A percentile compares a stretch with the other conserved stretches of the same genome.
phyloP scores from a whole-genome alignment of 73 alveolate genomes.

The Diophrys appendiculata region DNA sequence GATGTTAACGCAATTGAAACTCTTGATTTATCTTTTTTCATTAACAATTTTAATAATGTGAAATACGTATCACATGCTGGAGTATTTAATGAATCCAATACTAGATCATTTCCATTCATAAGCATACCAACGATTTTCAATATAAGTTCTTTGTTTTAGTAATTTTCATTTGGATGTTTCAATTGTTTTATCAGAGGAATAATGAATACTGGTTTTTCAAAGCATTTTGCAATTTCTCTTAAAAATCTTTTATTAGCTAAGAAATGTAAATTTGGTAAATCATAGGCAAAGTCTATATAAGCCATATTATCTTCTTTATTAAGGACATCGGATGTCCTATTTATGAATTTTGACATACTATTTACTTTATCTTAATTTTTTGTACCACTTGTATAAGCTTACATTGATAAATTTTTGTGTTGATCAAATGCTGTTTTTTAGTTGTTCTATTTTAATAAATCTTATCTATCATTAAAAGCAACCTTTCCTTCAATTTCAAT shows the following conservation, averaged over 20 bases:
- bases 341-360: constrained; percentile 49
- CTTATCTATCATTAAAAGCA: constrained; percentile 34
- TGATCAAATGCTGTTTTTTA: constrained; percentile 49
- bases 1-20: constrained; percentile 11
- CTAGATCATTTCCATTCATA: constrained; percentile 63
- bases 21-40: constrained; percentile 42
- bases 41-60: constrained; percentile 49
- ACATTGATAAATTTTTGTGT: constrained; percentile 39
- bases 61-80: constrained; percentile 64
- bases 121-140: constrained; percentile 35
- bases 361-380: constrained; percentile 34
- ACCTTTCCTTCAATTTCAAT: constrained; percentile 45
- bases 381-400: constrained; percentile 7
- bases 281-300: constrained; percentile 50
- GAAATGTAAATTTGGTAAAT: constrained; percentile 57
- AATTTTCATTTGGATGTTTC: constrained; percentile 50
- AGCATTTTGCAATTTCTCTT: constrained; percentile 64
- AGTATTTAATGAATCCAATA: constrained; percentile 37
- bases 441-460: constrained; percentile 28
- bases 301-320: constrained; percentile 46
- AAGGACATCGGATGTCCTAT: constrained; percentile 40
- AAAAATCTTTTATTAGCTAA: constrained; percentile 52
- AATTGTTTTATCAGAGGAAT: constrained; percentile 61
- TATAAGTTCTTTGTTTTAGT: constrained; percentile 51
- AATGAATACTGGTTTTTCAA: constrained; percentile 64